Evolutionary conservation across 371 early-diverging fungal genomes (phyloP), one percentile per base, ranked within the genome.

Genomic region (Mortierella sp.): DNA sequence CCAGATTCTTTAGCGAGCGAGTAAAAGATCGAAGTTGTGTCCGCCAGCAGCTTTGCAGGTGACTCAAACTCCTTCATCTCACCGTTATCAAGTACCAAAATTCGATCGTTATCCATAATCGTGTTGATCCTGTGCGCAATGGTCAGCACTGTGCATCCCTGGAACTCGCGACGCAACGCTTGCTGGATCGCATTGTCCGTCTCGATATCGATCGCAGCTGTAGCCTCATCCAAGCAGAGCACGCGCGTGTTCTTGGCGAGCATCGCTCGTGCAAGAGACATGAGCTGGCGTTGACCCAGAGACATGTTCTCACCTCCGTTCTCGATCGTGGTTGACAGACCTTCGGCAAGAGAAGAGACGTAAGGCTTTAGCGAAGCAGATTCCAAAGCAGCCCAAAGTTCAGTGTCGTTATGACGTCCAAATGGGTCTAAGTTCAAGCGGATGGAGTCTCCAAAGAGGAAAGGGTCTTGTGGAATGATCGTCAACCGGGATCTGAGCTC

Each of bases 81-180:
- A 6, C 92, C 92, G n/a, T 69, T 60, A 52, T 92, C 90, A 1
- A 92, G 54, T 9, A 91, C 92, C 34, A 92, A 59, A 49, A 92
- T 89, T 34, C 79, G 58, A 56, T 90, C 87, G 58, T 72, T 81
- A 60, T 92, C 93, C 50, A 91, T 81, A 39, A 92, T 83, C 0
- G 90, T 91, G 63, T 91, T 92, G 54, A 94, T 84, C n/a, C 90
- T 81, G 80, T 92, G 90, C 6, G 93, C 93, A 78, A 96, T 94
- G 21, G 90, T 88, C 21, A 96, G 68, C 4, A 95, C 78, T 1
- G 95, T 94, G 83, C 90, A 86, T 26, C 91, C 87, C 26, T 79
- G 78, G 73, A 94, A 93, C 72, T 92, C 90, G 32, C 79, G 64
- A 24, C 92, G 87, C 43, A 96, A 90, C 0, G 92, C 90, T 15